phyloP scores from a whole-genome alignment of 78 protist genomes.

The Dictyostelium brefeldianum region DNA sequence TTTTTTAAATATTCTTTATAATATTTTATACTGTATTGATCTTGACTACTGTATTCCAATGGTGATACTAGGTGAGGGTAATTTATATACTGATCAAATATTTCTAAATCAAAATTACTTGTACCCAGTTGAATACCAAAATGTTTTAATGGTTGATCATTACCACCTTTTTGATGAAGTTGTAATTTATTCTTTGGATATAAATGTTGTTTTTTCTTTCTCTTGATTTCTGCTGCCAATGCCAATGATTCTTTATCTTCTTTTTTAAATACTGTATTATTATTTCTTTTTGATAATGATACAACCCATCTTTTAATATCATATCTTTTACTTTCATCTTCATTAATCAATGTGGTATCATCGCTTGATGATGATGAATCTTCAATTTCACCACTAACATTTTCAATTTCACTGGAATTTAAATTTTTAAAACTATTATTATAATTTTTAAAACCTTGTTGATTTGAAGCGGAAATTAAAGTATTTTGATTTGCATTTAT shows the following conservation, averaged over 20 bases:
- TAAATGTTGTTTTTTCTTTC: background rate
- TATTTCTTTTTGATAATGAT: slow-evolving; percentile 37
- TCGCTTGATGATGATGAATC: too few relatives aligned
- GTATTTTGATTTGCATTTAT: background rate
- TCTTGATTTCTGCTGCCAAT: background rate
- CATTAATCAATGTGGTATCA: background rate
- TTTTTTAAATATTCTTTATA: slow-evolving; percentile 42
- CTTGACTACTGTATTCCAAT: slow-evolving; percentile 22
- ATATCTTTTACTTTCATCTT: slow-evolving; percentile 30
- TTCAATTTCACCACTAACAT: background rate
- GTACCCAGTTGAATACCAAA: slow-evolving; percentile 65
- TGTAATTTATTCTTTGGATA: background rate
- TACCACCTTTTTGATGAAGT: background rate
- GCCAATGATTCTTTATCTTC: background rate
- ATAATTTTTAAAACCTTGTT: background rate
- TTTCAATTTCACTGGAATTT: background rate
- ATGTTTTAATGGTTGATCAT: slow-evolving; percentile 56
- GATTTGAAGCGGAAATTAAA: background rate
- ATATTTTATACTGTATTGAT: slow-evolving; percentile 9
- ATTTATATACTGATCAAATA: slow-evolving; percentile 18
- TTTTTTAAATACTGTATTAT: background rate
- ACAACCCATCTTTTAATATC: slow-evolving; percentile 75
- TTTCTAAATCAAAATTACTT: slow-evolving; percentile 11
- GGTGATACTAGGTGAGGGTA: background rate
- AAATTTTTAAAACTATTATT: background rate